A percentile compares a stretch with the other conserved stretches of the same genome.
Evolutionary conservation across 75 land plant genomes (phyloP).

Genomic region (Sequoiadendron giganteum): DNA sequence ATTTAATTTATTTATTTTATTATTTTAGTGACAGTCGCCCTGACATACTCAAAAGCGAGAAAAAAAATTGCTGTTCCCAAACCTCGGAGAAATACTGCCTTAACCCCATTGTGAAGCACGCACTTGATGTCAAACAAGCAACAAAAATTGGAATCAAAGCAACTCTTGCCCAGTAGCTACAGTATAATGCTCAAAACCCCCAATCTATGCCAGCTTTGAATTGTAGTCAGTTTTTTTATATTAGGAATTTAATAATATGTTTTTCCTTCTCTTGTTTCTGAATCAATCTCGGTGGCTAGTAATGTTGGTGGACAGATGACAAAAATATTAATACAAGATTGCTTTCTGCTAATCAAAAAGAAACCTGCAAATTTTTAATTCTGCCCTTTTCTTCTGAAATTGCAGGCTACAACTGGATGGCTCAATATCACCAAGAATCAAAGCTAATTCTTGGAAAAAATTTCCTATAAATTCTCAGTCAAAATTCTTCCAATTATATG

Average conservation of each 20-base stretch:
- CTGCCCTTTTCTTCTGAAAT: background rate
- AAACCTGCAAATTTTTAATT: background rate
- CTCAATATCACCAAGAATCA: background rate
- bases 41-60: no score
- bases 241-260: background rate
- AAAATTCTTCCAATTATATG: background rate
- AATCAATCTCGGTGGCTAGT: background rate
- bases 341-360: background rate
- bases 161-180: background rate
- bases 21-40: no score
- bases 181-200: background rate
- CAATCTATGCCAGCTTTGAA: background rate
- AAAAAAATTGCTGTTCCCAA: no score
- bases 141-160: background rate
- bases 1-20: no score
- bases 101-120: background rate
- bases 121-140: background rate
- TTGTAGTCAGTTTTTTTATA: background rate
- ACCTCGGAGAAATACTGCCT: background rate
- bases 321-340: background rate
- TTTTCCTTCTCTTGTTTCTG: background rate
- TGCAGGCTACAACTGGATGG: background rate
- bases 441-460: background rate
- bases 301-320: background rate
- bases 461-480: background rate